Percentiles rank a stretch among this genome's conserved stretches.
These are phyloP conservation scores for Musa balbisiana DNA, from an alignment of 202 grass and related monocot genomes.

Conservation along the genomic window DNA sequence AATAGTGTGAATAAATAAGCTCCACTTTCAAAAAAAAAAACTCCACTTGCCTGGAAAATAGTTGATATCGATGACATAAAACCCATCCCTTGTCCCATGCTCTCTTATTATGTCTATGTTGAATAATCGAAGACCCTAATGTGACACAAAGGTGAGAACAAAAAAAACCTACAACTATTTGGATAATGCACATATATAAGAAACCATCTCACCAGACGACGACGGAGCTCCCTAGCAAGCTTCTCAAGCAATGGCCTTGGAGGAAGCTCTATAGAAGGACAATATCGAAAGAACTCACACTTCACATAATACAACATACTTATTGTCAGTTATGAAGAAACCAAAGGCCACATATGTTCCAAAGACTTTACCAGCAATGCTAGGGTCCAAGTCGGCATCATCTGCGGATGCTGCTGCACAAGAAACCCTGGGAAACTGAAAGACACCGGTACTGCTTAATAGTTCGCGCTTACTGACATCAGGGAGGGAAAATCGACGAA, in stretches of 20 bases:
- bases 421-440: slow-evolving; percentile 73
- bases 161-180: not conserved
- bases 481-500: slow-evolving; percentile 76
- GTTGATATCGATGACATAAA: slow-evolving; percentile 99
- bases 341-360: not conserved
- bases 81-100: slow-evolving; percentile 70
- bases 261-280: slow-evolving; percentile 54
- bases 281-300: slow-evolving; percentile 2
- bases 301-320: not conserved
- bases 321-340: not conserved
- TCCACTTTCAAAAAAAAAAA: not conserved
- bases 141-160: slow-evolving; percentile 2
- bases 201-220: slow-evolving; percentile 40
- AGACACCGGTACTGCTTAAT: slow-evolving; percentile 53
- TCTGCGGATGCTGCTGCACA: slow-evolving; percentile 68
- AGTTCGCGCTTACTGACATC: slow-evolving; percentile 59
- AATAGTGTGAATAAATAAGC: not conserved
- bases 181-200: not conserved
- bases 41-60: slow-evolving; percentile 78
- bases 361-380: slow-evolving; percentile 53
- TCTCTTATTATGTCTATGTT: slow-evolving; percentile 97
- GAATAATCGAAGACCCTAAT: slow-evolving; percentile 88
- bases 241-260: slow-evolving; percentile 77
- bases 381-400: slow-evolving; percentile 73
- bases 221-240: slow-evolving; percentile 61